These are phyloP conservation scores for Oropetium thomaeum DNA, from an alignment of 176 grass and related monocot genomes.

Conservation along the genomic window DNA sequence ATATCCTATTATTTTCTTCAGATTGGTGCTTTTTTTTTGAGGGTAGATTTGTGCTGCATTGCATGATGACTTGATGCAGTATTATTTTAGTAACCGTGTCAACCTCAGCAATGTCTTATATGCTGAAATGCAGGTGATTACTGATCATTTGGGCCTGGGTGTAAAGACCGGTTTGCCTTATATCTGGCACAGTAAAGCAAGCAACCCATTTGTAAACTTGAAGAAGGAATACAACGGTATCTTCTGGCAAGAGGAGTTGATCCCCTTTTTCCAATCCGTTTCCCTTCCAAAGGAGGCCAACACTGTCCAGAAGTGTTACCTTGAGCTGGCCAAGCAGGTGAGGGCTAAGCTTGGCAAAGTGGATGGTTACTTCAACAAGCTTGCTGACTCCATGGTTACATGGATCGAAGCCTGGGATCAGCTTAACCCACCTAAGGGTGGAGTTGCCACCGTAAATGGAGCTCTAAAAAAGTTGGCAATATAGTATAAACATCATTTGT, in stretches of 20 bases:
- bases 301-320: constrained; percentile 59
- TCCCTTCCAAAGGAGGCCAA: constrained; percentile 48
- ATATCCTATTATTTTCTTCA: background rate
- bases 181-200: constrained; percentile 76
- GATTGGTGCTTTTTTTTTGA: background rate
- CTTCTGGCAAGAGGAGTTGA: constrained; percentile 73
- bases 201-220: constrained; percentile 64
- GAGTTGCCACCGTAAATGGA: constrained; percentile 2
- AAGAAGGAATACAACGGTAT: constrained; percentile 75
- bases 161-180: constrained; percentile 69
- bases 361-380: constrained; percentile 64
- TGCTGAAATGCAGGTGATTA: constrained; percentile 45
- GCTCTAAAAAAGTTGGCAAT: constrained; percentile 23
- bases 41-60: no score
- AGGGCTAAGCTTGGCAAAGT: constrained; percentile 46
- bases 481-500: constrained; percentile 6
- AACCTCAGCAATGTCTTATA: background rate
- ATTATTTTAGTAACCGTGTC: background rate
- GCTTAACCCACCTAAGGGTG: constrained; percentile 49
- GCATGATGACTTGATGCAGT: background rate
- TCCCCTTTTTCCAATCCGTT: constrained; percentile 65
- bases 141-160: constrained; percentile 53
- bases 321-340: constrained; percentile 61
- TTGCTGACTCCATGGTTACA: constrained; percentile 63
- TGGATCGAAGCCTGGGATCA: constrained; percentile 78